Conservation (phyloP, 2,329 filamentous ascomycete species). For the Talaromyces funiculosus region DNA sequence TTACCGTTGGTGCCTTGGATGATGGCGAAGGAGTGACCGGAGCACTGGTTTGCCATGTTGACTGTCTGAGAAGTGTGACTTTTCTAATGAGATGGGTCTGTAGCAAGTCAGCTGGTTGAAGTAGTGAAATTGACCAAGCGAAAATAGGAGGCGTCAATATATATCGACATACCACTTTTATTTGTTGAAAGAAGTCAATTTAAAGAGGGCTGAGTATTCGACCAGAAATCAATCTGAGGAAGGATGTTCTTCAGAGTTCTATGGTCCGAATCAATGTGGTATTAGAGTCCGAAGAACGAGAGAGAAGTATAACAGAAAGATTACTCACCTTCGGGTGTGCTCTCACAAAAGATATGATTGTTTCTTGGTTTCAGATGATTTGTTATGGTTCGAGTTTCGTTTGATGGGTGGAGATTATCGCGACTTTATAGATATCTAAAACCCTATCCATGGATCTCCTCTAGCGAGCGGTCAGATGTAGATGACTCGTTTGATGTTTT, state of each 20-base stretch:
- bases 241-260: background rate
- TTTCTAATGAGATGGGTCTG: background rate
- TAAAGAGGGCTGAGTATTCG: background rate
- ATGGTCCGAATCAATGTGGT: background rate
- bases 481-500: background rate
- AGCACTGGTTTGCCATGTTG: constrained; percentile 36
- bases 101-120: background rate
- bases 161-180: background rate
- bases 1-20: constrained; percentile 39
- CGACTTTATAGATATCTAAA: background rate
- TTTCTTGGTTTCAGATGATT: background rate
- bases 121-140: background rate
- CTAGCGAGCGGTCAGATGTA: background rate
- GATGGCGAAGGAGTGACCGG: constrained; percentile 35
- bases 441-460: background rate
- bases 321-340: background rate
- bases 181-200: background rate
- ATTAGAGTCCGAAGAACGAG: background rate
- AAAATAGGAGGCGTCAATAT: background rate
- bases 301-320: background rate
- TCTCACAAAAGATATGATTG: background rate
- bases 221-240: background rate
- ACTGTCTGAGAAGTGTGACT: background rate
- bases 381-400: background rate
- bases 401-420: background rate